A percentile compares a stretch with the other conserved stretches of the same genome.
These are phyloP conservation scores for Blastocystis sp. DNA, from an alignment of 352 stramenopile species.

Conservation along the genomic window DNA sequence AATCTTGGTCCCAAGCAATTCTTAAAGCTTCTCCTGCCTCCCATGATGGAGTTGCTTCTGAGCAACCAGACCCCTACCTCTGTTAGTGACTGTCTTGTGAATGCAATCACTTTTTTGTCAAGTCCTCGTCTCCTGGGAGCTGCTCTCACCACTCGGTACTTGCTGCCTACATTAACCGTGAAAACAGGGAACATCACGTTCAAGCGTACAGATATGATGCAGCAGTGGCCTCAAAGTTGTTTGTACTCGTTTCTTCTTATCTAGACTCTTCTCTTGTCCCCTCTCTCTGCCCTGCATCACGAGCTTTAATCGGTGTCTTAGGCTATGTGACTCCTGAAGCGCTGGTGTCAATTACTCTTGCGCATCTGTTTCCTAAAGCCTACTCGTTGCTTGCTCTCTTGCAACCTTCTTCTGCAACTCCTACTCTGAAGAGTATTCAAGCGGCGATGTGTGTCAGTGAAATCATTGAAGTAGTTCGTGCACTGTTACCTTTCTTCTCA, in stretches of 20 bases:
- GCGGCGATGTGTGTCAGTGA: slow-evolving; percentile 27
- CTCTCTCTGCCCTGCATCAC: neutral
- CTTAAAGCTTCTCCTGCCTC: slow-evolving; percentile 5
- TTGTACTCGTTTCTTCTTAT: neutral
- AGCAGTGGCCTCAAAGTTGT: neutral
- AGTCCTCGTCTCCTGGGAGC: neutral
- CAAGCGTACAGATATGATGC: slow-evolving; percentile 31
- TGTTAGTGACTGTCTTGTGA: neutral
- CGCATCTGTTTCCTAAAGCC: slow-evolving; percentile 39
- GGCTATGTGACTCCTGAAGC: slow-evolving; percentile 40
- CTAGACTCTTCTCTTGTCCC: neutral
- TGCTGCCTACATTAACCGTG: slow-evolving; percentile 37
- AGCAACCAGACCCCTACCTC: neutral
- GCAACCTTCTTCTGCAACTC: neutral
- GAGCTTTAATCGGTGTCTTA: neutral
- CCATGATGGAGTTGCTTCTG: slow-evolving; percentile 5
- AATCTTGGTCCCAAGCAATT: slow-evolving; percentile 13
- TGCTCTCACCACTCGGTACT: slow-evolving; percentile 17
- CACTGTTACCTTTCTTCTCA: neutral
- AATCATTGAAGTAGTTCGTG: neutral
- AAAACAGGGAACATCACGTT: slow-evolving; percentile 49
- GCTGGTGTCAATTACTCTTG: neutral
- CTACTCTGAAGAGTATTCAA: slow-evolving; percentile 35
- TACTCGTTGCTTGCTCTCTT: slow-evolving; percentile 15
- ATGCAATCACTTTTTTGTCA: neutral